Conservation (phyloP, 257 asterid species). For the Ocimum tenuiflorum region DNA sequence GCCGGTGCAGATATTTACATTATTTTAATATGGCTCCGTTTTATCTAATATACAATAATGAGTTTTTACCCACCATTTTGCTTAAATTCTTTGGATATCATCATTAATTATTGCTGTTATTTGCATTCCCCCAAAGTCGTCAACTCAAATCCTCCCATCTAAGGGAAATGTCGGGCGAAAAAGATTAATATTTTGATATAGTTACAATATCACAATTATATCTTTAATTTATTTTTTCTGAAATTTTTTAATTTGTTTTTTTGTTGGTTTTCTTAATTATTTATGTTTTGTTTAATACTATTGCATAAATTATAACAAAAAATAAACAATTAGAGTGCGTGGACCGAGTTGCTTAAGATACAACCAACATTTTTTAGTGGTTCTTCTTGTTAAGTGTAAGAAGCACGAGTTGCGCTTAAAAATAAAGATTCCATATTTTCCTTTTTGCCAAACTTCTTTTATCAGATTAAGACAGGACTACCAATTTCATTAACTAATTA, state of each 20-base stretch:
- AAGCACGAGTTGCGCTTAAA: conserved; percentile 20
- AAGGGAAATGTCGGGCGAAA: no score
- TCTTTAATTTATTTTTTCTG: no score
- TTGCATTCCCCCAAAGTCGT: not conserved
- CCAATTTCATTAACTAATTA: conserved; percentile 6
- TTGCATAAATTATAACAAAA: no score
- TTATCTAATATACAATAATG: conserved; percentile 16
- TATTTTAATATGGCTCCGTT: not conserved
- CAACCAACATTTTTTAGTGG: conserved; percentile 19
- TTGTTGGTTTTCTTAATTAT: no score
- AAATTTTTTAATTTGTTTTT: no score
- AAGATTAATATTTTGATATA: no score
- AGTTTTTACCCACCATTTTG: conserved; percentile 20
- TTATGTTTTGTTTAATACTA: no score
- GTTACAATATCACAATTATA: no score
- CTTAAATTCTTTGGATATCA: not conserved
- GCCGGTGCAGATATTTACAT: conserved; percentile 23
- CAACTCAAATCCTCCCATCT: no score
- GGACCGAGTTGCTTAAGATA: no score
- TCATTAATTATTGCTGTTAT: not conserved
- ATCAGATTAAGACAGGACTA: conserved; percentile 16
- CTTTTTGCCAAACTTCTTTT: conserved; percentile 12
- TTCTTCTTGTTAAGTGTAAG: conserved; percentile 3
- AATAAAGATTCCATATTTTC: not conserved
- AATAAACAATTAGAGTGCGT: no score